Conservation (phyloP, 1,284 basidiomycete genomes). For the Xerocomus amazonicus region DNA sequence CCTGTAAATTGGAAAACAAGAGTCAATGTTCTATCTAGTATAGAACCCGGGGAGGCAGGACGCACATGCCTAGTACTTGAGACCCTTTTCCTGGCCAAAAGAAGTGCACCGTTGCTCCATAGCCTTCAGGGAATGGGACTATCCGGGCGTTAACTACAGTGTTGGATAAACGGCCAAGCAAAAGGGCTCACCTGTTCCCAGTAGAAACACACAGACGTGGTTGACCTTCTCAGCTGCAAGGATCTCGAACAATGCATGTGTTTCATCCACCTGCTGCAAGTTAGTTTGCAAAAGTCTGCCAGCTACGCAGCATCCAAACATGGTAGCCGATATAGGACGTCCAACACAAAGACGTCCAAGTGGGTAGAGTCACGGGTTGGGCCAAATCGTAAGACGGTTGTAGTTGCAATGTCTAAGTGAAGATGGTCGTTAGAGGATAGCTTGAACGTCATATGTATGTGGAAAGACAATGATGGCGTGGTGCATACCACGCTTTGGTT, state of each 20-base stretch:
- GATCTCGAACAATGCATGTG: slow-evolving; percentile 81
- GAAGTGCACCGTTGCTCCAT: slow-evolving; percentile 87
- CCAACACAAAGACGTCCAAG: background rate
- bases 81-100: slow-evolving; percentile 88
- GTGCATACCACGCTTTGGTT: background rate
- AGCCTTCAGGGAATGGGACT: slow-evolving; percentile 88
- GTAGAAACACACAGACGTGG: slow-evolving; percentile 85
- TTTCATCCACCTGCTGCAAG: slow-evolving; percentile 75
- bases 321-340: slow-evolving; percentile 14
- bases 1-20: slow-evolving; percentile 39
- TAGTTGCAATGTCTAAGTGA: background rate
- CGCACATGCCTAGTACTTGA: slow-evolving; percentile 84
- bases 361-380: background rate
- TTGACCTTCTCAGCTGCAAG: slow-evolving; percentile 77
- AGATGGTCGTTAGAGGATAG: slow-evolving; percentile 8
- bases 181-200: slow-evolving; percentile 64
- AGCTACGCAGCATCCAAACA: slow-evolving; percentile 77
- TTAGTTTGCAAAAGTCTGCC: slow-evolving; percentile 76
- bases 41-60: background rate
- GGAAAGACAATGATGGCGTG: slow-evolving; percentile 9
- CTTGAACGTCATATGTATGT: slow-evolving; percentile 10
- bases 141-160: background rate
- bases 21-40: background rate
- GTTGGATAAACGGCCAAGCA: background rate
- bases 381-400: background rate